phyloP scores from a whole-genome alignment of 306 rosid species.

The Rosa multiflora region DNA sequence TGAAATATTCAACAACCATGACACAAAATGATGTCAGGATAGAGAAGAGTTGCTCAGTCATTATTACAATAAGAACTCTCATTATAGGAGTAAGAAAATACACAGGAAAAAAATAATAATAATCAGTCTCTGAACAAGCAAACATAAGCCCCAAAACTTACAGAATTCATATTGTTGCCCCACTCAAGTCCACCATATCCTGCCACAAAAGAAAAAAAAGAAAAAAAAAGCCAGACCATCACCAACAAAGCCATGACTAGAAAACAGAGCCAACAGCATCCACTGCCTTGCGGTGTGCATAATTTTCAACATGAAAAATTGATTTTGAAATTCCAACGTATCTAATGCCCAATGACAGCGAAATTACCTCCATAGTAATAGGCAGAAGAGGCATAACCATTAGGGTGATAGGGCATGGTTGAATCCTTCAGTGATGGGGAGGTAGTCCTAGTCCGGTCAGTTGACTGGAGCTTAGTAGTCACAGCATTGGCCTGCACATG shows the following conservation, averaged over 20 bases:
- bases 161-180: constrained; percentile 80
- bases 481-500: constrained; percentile 46
- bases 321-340: background rate
- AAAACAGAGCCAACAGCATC: background rate
- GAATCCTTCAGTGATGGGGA: constrained; percentile 71
- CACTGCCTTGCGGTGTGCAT: background rate
- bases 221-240: background rate
- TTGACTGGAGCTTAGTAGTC: constrained; percentile 61
- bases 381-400: constrained; percentile 62
- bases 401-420: constrained; percentile 70
- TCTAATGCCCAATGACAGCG: background rate
- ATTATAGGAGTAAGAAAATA: background rate
- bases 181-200: constrained; percentile 71
- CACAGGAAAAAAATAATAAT: background rate
- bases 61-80: background rate
- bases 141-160: constrained; percentile 25
- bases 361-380: constrained; percentile 76
- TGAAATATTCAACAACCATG: constrained; percentile 21
- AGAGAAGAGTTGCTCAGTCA: background rate
- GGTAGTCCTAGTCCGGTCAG: constrained; percentile 72
- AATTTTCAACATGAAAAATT: background rate
- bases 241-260: background rate
- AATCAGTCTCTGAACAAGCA: background rate
- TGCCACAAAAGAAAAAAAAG: constrained; percentile 23
- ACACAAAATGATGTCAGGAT: background rate